Conservation (phyloP, 495 filamentous ascomycete genomes). For the Recurvomyces mirabilis region DNA sequence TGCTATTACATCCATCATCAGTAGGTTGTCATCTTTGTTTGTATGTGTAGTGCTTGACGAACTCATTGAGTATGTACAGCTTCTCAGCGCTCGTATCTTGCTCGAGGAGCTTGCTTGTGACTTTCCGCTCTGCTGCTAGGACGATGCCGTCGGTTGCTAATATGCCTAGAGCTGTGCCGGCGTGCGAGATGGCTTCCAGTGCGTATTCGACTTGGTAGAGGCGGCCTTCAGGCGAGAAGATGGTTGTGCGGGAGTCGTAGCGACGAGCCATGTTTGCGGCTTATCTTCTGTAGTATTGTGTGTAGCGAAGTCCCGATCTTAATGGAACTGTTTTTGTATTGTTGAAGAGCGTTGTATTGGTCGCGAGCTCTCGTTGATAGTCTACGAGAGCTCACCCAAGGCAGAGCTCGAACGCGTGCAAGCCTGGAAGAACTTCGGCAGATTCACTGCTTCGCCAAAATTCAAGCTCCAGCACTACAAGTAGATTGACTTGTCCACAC, state of each 20-base stretch:
- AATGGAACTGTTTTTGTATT: not conserved
- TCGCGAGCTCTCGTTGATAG: not conserved
- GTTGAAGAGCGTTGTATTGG: not conserved
- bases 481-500: too few species aligned
- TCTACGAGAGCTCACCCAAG: not conserved
- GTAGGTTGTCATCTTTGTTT: not conserved
- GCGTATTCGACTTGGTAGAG: conserved; percentile 99
- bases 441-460: not conserved
- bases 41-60: conserved; percentile 26
- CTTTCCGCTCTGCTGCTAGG: conserved; percentile 96
- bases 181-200: conserved; percentile 95
- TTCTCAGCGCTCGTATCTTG: conserved; percentile 99
- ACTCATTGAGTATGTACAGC: conserved; percentile 99
- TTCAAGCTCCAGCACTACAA: not conserved
- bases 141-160: conserved; percentile 97
- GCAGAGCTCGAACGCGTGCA: conserved; percentile 3
- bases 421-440: not conserved
- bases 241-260: conserved; percentile 97
- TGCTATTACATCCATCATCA: conserved; percentile 43
- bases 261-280: conserved; percentile 69
- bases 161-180: conserved; percentile 91
- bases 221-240: conserved; percentile 97
- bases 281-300: not conserved
- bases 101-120: conserved; percentile 97
- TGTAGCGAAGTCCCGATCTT: too few species aligned